Evolutionary conservation across 78 protist genomes (phyloP).

Genomic region (Dictyostelium intermedium): DNA sequence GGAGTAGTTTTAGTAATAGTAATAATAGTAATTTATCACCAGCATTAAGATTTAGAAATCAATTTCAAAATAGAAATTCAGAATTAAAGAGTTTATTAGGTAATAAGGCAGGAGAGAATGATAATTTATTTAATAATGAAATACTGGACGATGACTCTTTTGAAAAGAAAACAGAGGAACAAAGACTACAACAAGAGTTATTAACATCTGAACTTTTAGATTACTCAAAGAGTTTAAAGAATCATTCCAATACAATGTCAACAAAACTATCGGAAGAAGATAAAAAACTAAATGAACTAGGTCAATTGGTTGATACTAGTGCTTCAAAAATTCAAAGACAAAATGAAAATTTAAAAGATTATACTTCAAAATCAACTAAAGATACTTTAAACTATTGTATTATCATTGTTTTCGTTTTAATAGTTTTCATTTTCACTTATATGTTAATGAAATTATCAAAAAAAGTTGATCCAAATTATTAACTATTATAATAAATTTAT

Average conservation of each 20-base stretch:
- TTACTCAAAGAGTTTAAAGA: not conserved
- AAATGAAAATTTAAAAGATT: not conserved
- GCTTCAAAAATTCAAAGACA: not conserved
- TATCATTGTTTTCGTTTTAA: constrained; percentile 23
- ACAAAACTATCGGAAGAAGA: not conserved
- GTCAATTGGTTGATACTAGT: not conserved
- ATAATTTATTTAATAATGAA: not conserved
- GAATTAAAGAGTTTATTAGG: constrained; percentile 9
- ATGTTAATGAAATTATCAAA: constrained; percentile 20
- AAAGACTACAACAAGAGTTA: not conserved
- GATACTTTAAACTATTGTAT: constrained; percentile 41
- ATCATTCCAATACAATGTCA: constrained; percentile 11
- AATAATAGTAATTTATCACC: constrained; percentile 7
- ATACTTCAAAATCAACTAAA: not conserved
- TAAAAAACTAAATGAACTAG: constrained; percentile 1
- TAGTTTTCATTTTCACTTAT: constrained; percentile 25
- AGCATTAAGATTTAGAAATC: constrained; percentile 3
- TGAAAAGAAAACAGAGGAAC: constrained; percentile 3
- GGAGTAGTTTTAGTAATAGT: not conserved
- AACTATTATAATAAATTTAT: not conserved
- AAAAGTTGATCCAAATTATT: not conserved
- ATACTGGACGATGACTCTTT: constrained; percentile 3
- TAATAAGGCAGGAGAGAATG: not conserved
- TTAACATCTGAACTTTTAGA: not conserved
- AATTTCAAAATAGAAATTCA: constrained; percentile 22